Base-by-base conservation (phyloP, 208 protist species). In the Herpetomonas tarakana region DNA sequence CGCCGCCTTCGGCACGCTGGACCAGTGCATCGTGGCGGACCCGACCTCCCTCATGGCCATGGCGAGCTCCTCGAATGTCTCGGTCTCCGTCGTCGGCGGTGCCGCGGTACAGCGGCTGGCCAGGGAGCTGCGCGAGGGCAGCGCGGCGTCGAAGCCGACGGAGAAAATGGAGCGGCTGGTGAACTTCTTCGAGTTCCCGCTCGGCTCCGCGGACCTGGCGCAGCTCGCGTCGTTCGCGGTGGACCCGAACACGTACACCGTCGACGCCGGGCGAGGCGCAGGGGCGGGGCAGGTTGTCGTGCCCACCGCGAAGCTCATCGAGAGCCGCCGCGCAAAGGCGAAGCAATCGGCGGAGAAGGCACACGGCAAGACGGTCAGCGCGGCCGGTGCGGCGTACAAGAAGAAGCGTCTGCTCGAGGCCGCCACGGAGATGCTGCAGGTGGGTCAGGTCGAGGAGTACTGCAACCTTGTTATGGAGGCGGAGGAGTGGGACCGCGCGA, bases 401-500 rank as follows among this genome's bases (percentile, higher is more conserved):
- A 78, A 76, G 49, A 64, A 69, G 51, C 74, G 78, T 9, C 62
- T 96, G 26, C 62, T 85, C 21, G 85, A 93, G 19, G 83, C 91
- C 1, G 90, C 87, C 0, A 75, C 91, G 24, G 67, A 75, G 35
- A 76, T 87, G 60, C 63, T 97, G 49, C 74, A 63, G 31, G 29
- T 91, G 4, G 94, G 94, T 0, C 74, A 93, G 52, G 19, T 92
- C 2, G 59, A 79, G 56, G 83, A 92, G 50, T 91, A 92, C 64
- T 97, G 91, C 64, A 66, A 88, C 31, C 51, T 87, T 28, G 71
- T 97, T 56, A 67, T 90, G 44, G 89, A 97, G 61, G 78, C 81
- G 0, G 93, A 73, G 21, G 82, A 94, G 71, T 98, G 86, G 84
- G 91, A 97, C 39, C 69, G 73, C 59, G 95, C 95, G 11, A 82